Percentiles rank a stretch among this genome's conserved stretches.
phyloP scores from a whole-genome alignment of 768 basidiomycete genomes.

The Termitomyces sp. region DNA sequence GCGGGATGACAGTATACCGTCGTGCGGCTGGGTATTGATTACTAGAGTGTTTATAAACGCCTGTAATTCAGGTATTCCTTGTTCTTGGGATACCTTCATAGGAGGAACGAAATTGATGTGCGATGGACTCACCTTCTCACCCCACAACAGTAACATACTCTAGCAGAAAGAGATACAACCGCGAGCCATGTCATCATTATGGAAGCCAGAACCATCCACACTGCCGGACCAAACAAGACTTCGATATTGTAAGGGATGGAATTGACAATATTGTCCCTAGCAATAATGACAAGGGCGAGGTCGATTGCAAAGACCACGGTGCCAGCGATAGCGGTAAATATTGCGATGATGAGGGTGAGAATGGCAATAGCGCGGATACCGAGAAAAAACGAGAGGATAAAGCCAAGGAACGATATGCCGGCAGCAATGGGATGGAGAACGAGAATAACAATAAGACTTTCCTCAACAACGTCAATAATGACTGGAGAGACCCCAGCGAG shows the following conservation, averaged over 20 bases:
- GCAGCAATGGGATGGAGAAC: constrained; percentile 66
- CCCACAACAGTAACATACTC: constrained; percentile 66
- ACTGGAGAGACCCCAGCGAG: constrained; percentile 37
- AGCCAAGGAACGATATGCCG: constrained; percentile 49
- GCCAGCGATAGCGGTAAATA: constrained; percentile 50
- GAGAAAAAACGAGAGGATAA: constrained; percentile 53
- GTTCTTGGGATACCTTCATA: neutral
- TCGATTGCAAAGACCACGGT: constrained; percentile 57
- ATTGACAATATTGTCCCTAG: constrained; percentile 35
- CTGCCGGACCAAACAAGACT: constrained; percentile 57
- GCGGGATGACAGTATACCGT: neutral
- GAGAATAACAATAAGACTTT: constrained; percentile 48
- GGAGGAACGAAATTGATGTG: neutral
- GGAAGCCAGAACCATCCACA: constrained; percentile 67
- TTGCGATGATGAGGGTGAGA: constrained; percentile 50
- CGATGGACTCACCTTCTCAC: constrained; percentile 34
- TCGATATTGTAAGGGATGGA: constrained; percentile 35
- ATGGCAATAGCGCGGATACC: constrained; percentile 51
- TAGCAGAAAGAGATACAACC: constrained; percentile 54
- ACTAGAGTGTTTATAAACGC: neutral
- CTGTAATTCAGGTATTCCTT: neutral
- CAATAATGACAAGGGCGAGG: constrained; percentile 52
- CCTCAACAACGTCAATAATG: constrained; percentile 43
- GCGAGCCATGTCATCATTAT: constrained; percentile 54
- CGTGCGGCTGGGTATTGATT: too few species aligned